These are phyloP conservation scores for Bolboschoenus planiculmis DNA, from an alignment of 176 grass and related monocot species.

Conservation along the genomic window DNA sequence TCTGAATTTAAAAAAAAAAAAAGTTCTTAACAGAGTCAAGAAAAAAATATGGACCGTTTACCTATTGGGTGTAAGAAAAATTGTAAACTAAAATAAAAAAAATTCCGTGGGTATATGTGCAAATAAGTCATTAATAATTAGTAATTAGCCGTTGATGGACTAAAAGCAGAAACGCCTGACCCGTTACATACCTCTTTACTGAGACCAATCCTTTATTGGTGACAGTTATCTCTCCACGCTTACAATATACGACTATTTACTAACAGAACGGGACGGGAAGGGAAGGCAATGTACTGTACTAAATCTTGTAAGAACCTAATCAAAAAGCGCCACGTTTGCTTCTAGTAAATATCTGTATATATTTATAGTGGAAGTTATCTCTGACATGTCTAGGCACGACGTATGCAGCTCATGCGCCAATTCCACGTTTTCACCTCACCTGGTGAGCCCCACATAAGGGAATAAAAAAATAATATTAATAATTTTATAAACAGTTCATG, in stretches of 20 bases:
- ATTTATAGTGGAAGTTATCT: not conserved
- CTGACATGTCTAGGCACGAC: constrained; percentile 5
- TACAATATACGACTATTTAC: not conserved
- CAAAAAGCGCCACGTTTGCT: not conserved
- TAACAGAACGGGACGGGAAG: too few relatives aligned
- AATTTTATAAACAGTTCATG: not conserved
- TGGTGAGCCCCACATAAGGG: not conserved
- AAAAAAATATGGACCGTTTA: not conserved
- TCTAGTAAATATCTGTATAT: not conserved
- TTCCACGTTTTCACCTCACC: not conserved
- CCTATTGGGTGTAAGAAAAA: not conserved
- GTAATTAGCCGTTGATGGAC: not conserved
- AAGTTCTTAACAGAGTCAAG: not conserved
- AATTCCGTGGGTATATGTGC: not conserved
- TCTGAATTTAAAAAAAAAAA: not conserved
- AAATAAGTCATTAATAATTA: not conserved
- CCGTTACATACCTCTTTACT: not conserved
- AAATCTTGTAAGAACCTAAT: not conserved
- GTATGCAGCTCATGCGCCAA: not conserved
- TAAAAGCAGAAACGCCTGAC: constrained; percentile 2
- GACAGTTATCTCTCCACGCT: not conserved
- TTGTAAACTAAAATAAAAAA: not conserved
- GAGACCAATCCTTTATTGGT: not conserved
- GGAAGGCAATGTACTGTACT: too few relatives aligned
- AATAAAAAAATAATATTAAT: not conserved